Evolutionary conservation across 129 eudicot species (phyloP).

Genomic region (Deinandra increscens): DNA sequence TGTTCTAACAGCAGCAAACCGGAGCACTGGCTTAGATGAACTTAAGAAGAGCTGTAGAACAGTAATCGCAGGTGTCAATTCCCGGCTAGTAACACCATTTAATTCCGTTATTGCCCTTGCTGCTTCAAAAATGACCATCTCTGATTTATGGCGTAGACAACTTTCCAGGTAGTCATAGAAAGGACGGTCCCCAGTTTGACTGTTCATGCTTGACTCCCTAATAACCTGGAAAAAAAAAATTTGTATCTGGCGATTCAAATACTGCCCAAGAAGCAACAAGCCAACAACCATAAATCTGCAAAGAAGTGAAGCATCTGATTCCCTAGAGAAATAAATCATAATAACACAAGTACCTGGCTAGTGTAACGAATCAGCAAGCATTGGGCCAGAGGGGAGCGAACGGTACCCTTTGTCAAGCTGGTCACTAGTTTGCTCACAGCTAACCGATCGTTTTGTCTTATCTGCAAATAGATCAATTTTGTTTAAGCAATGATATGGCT

Average conservation of each 20-base stretch:
- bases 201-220: constrained; percentile 66
- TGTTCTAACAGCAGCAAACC: constrained; percentile 96
- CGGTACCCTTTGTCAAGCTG: constrained; percentile 91
- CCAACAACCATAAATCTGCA: neutral
- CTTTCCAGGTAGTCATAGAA: constrained; percentile 92
- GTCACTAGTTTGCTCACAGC: constrained; percentile 95
- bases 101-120: constrained; percentile 95
- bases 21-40: constrained; percentile 92
- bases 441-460: constrained; percentile 86
- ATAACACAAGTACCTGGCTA: constrained; percentile 57
- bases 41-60: constrained; percentile 90
- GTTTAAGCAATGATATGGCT: neutral
- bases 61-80: constrained; percentile 92
- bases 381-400: constrained; percentile 96
- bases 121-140: constrained; percentile 96
- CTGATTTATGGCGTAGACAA: constrained; percentile 96
- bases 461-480: constrained; percentile 44
- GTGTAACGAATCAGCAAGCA: constrained; percentile 91
- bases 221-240: constrained; percentile 56
- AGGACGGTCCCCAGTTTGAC: constrained; percentile 90
- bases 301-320: neutral
- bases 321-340: neutral
- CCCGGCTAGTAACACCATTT: constrained; percentile 81
- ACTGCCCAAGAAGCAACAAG: neutral
- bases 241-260: constrained; percentile 9